Conservation (phyloP, 257 asterid species). For the Lycium ferocissimum region DNA sequence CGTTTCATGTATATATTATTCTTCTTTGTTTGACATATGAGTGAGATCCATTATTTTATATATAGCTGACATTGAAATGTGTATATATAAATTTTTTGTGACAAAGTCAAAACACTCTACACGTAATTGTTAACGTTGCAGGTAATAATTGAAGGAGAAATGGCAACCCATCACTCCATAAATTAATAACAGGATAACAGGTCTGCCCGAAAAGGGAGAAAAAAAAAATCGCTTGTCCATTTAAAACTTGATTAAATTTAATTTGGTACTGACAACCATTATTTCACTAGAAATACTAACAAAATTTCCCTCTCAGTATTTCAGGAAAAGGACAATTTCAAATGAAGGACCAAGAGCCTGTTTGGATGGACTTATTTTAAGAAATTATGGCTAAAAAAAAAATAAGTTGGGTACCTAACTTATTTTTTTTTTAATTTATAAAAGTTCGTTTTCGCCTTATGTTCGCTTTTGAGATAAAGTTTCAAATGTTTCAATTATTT, state of each 20-base stretch:
- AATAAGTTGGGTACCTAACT: too few relatives aligned
- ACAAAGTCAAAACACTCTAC: not conserved
- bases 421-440: too few relatives aligned
- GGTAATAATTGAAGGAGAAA: not conserved
- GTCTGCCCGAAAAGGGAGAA: not conserved
- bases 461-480: too few relatives aligned
- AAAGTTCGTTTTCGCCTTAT: too few relatives aligned
- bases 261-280: too few relatives aligned
- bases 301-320: not conserved
- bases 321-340: not conserved
- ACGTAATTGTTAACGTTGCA: not conserved
- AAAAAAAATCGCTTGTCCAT: too few relatives aligned
- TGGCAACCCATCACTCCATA: constrained; percentile 5
- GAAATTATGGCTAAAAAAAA: too few relatives aligned
- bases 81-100: not conserved
- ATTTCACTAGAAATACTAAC: not conserved
- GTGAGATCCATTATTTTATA: not conserved
- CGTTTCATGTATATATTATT: not conserved
- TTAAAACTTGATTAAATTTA: not conserved
- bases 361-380: too few relatives aligned
- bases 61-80: not conserved
- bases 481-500: too few relatives aligned
- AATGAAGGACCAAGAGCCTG: not conserved
- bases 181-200: not conserved
- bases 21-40: not conserved